A percentile compares a stretch with the other conserved stretches of the same genome.
Conservation (phyloP, 495 filamentous ascomycete genomes). For the Xylaria flabelliformis region DNA sequence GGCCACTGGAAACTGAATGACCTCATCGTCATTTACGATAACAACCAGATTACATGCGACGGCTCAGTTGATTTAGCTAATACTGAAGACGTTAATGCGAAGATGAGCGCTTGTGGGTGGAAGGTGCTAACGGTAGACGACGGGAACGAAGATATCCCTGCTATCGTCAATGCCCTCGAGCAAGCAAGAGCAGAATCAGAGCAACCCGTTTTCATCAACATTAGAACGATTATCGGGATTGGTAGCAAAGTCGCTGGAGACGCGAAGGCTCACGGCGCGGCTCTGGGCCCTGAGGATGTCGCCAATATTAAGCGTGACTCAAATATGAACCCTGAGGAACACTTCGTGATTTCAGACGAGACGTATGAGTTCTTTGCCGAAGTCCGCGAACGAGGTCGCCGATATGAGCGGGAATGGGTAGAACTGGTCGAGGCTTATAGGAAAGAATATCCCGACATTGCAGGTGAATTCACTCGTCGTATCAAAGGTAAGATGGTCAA, state of each 20-base stretch:
- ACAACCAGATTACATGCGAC: conserved; percentile 67
- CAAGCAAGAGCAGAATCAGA: conserved; percentile 49
- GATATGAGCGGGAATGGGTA: conserved; percentile 54
- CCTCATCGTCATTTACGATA: conserved; percentile 63
- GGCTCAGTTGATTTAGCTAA: conserved; percentile 62
- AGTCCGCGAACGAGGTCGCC: conserved; percentile 46
- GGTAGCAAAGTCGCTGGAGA: conserved; percentile 58
- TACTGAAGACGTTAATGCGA: conserved; percentile 64
- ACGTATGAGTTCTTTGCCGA: conserved; percentile 59
- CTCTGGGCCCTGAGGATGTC: conserved; percentile 56
- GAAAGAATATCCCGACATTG: conserved; percentile 52
- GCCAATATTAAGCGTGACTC: conserved; percentile 55
- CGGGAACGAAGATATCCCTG: conserved; percentile 53
- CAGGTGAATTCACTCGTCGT: conserved; percentile 53
- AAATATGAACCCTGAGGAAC: conserved; percentile 53
- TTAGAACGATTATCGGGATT: conserved; percentile 63
- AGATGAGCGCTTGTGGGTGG: conserved; percentile 66
- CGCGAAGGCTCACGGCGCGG: conserved; percentile 59
- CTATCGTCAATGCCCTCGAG: conserved; percentile 56
- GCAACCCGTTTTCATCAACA: conserved; percentile 66
- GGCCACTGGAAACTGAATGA: conserved; percentile 63
- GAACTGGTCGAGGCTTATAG: conserved; percentile 51
- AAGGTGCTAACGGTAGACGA: conserved; percentile 34
- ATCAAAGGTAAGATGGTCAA: conserved; percentile 53
- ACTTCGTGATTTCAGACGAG: conserved; percentile 54